Evolutionary conservation across 164 flowering plant genomes (phyloP), one percentile per base, ranked within the genome.

Genomic region (Platanus orientalis): DNA sequence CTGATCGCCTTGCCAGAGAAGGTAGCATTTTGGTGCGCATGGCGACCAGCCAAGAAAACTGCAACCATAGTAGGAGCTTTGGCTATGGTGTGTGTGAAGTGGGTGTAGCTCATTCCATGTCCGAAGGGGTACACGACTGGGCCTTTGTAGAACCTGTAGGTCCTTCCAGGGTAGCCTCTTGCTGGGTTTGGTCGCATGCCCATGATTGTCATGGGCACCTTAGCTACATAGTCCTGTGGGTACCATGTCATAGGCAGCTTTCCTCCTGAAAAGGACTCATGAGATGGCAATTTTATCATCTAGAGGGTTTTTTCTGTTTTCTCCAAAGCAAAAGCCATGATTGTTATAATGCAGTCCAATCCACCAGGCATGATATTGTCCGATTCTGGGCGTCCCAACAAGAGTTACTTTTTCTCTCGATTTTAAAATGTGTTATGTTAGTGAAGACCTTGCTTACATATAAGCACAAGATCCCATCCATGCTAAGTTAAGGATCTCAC

Each of bases 171-270:
- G 62, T 87, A 91, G n/a, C 78, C 76, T 10, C 20, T 74, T 49
- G 78, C 52, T 13, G 71, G 75, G 74, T 72, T 71, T 0, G 96
- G 27, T 20, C 99, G 60, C 90, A 94, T 80, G 48, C 54, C 75
- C 99, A 94, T 94, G n/a, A 54, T 64, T 16, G 97, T 89, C 99
- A 94, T 94, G 3, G 99, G 87, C 16, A 91, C 54, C 57, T 65
- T 70, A 2, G 70, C 58, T 3, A 86, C 54, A 67, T 87, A 94
- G 0, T 76, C 86, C 50, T 89, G 85, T 13, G 88, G 96, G 64
- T 90, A 93, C 98, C 98, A 93, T 68, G 98, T 90, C 86, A 93
- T 76, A 0, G 97, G 98, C 7, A 87, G 72, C 70, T 80, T 89
- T 0, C 97, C 98, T 24, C 91, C 98, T 92, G 72, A 42, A 24